Evolutionary conservation across 768 basidiomycete genomes (phyloP).

Genomic region (Leucosporidium yakuticum): DNA sequence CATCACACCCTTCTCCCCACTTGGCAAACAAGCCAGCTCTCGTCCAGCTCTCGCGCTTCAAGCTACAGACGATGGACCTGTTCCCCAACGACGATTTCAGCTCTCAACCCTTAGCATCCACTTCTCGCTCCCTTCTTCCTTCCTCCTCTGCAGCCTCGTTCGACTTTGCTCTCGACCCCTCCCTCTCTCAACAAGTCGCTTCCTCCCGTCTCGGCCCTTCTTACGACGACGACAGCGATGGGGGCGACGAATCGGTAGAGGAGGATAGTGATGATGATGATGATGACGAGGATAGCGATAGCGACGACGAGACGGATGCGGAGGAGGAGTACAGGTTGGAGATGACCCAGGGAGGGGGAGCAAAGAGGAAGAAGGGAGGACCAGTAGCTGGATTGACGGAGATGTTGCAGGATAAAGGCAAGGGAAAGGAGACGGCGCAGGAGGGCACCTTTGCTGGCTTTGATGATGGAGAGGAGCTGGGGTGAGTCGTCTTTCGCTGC

Average conservation of each 20-base stretch:
- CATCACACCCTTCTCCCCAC: too few species aligned
- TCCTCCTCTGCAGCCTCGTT: neutral
- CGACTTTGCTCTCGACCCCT: conserved; percentile 36
- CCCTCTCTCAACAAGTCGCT: conserved; percentile 23
- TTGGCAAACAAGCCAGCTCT: too few species aligned
- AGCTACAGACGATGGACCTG: too few species aligned
- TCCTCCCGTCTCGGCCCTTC: conserved; percentile 2
- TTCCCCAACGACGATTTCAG: too few species aligned
- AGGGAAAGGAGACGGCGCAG: conserved; percentile 36
- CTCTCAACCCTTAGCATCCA: too few species aligned
- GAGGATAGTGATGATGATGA: conserved; percentile 10
- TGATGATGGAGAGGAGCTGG: conserved; percentile 46
- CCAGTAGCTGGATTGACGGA: conserved; percentile 41
- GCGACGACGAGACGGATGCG: conserved; percentile 35
- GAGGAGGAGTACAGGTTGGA: neutral
- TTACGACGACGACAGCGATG: neutral
- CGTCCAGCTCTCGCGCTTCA: too few species aligned
- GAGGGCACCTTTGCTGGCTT: conserved; percentile 35
- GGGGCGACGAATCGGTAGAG: conserved; percentile 3
- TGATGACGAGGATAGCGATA: conserved; percentile 5
- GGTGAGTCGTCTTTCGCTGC: conserved; percentile 3
- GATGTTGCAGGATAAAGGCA: conserved; percentile 54
- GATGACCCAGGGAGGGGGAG: neutral
- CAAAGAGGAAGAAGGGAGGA: neutral
- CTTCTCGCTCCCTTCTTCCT: too few species aligned